Evolutionary conservation across 805 yeast genomes (phyloP).

Genomic region (Barnettozyma siamensis): DNA sequence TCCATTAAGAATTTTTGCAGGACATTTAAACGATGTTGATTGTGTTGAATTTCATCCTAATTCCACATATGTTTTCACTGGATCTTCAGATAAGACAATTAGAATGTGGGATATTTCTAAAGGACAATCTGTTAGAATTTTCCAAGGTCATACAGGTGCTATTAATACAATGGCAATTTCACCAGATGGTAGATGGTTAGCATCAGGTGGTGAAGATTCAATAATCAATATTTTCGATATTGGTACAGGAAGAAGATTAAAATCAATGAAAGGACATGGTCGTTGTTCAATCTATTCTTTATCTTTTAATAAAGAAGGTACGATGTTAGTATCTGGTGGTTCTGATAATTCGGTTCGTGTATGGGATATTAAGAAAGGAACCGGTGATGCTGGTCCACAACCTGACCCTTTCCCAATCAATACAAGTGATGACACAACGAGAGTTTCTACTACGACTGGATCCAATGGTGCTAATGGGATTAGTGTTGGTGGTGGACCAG

Average conservation of each 20-base stretch:
- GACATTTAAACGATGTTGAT: conserved; percentile 95
- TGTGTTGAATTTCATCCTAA: conserved; percentile 95
- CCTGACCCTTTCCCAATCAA: conserved; percentile 61
- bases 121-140: conserved; percentile 86
- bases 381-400: conserved; percentile 69
- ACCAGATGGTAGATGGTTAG: conserved; percentile 96
- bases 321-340: conserved; percentile 84
- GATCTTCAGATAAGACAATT: conserved; percentile 91
- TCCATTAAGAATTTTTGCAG: conserved; percentile 93
- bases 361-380: conserved; percentile 90
- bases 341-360: conserved; percentile 90
- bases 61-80: conserved; percentile 90
- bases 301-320: conserved; percentile 81
- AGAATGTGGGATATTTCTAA: conserved; percentile 96
- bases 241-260: conserved; percentile 82
- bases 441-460: conserved; percentile 14
- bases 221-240: conserved; percentile 89
- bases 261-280: conserved; percentile 94
- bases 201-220: conserved; percentile 92
- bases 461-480: conserved; percentile 7
- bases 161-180: conserved; percentile 81
- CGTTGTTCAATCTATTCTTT: conserved; percentile 78
- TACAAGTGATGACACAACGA: conserved; percentile 28
- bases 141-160: conserved; percentile 90
- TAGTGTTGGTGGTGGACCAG: not conserved